Evolutionary conservation across 2,329 filamentous ascomycete species (phyloP), one percentile per base, ranked within the genome.

Genomic region (Thyridium curvatum): DNA sequence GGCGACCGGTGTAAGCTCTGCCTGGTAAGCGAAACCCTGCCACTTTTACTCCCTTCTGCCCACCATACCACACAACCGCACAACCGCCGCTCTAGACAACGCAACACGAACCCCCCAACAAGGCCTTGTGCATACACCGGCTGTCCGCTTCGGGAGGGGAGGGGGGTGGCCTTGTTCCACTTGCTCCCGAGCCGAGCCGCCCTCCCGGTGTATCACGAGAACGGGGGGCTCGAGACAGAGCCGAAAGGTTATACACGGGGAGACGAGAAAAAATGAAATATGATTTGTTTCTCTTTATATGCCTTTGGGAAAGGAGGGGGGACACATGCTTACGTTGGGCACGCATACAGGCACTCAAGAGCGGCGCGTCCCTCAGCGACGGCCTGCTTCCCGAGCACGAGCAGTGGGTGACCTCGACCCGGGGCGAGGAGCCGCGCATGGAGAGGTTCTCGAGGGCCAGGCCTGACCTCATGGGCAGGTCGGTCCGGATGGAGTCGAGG

Each of bases 1-100:
- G 61, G 61, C 9, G 58, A 63, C 26, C 45, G 56, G 30, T 64
- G 60, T 47, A 56, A 53, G 45, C 52, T 61, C 17, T 64, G 61
- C 41, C 45, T 55, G 14, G 58, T 60, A 43, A 46, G 55, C 45
- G 6, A 16, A 28, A 12, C 10, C 39, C 18, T 14, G 32, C 17
- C 34, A 30, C 33, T 39, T 37, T n/a, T 40, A 13, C 35, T 15
- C 15, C 7, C 17, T 4, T 10, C 34, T 16, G 12, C 28, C 16
- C 28, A 16, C 15, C 21, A n/a, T 17, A 28, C n/a, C n/a, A 36
- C 21, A 14, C 21, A 17, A 30, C 35, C 35, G 47, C 46, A 42
- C 44, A 28, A 45, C 35, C 26, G 35, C 40, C 32, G 32, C 35
- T 26, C 30, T 10, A 26, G 6, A 26, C 21, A 26, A 26, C 6